Percentiles rank a stretch among this genome's conserved stretches.
Conservation (phyloP, 208 protist species). For the Wallacemonas sp. region DNA sequence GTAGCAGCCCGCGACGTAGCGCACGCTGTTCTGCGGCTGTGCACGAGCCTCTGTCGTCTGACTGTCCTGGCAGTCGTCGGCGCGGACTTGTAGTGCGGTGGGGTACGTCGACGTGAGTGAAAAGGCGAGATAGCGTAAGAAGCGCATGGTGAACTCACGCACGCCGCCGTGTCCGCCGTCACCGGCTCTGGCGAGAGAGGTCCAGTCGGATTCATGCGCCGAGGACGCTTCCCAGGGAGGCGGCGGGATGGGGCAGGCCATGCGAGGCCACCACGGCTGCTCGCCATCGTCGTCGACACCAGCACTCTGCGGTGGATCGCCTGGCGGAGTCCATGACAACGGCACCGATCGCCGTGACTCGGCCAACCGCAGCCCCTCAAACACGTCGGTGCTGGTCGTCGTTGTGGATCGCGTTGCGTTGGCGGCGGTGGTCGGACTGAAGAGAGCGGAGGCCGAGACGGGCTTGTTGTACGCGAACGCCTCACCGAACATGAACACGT, state of each 20-base stretch:
- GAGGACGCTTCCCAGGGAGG: conserved; percentile 14
- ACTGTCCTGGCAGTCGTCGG: neutral
- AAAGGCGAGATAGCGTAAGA: conserved; percentile 20
- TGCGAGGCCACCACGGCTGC: conserved; percentile 10
- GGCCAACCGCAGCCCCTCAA: neutral
- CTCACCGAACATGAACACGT: conserved; percentile 9
- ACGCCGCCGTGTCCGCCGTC: conserved; percentile 23
- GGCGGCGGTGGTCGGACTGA: neutral
- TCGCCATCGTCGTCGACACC: neutral
- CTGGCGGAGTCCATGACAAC: neutral
- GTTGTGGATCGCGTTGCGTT: neutral
- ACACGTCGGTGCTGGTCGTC: neutral
- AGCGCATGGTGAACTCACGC: conserved; percentile 26
- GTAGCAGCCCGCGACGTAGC: conserved; percentile 1
- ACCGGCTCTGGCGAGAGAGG: conserved; percentile 8
- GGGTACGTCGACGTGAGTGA: conserved; percentile 11
- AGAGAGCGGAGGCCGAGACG: too few relatives aligned
- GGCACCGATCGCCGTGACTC: neutral
- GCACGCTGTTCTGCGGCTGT: neutral
- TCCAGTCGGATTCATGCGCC: conserved; percentile 17
- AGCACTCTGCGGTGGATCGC: neutral
- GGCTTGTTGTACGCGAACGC: too few relatives aligned
- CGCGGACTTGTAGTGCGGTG: neutral
- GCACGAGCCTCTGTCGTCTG: neutral
- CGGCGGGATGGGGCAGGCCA: conserved; percentile 23